Evolutionary conservation across 2,329 filamentous ascomycete genomes (phyloP).

Genomic region (Clarireedia paspali): DNA sequence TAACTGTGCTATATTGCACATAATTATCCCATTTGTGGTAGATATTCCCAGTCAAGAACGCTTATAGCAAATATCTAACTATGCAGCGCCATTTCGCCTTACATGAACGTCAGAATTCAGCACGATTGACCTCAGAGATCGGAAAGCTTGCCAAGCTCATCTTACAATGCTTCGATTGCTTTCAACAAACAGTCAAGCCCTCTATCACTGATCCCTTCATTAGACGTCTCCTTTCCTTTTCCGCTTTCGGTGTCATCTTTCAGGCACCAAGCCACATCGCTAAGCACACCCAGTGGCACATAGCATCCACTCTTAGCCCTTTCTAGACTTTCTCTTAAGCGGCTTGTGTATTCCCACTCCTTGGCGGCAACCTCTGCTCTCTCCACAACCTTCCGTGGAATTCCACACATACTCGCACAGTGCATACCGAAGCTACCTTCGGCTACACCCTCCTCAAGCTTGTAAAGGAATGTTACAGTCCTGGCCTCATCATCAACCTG

Average conservation of each 20-base stretch:
- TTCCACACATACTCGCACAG: slow-evolving; percentile 96
- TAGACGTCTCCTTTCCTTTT: slow-evolving; percentile 16
- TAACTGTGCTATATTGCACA: too few species aligned
- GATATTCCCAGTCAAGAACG: too few species aligned
- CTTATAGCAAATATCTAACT: too few species aligned
- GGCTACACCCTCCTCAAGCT: slow-evolving; percentile 84
- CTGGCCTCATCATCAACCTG: slow-evolving; percentile 78
- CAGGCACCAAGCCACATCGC: slow-evolving; percentile 75
- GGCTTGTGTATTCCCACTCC: slow-evolving; percentile 92
- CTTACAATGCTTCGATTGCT: slow-evolving; percentile 50
- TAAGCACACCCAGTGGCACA: slow-evolving; percentile 77
- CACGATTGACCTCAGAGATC: too few species aligned
- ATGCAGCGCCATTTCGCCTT: too few species aligned
- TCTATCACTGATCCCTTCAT: slow-evolving; percentile 37
- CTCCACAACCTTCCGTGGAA: slow-evolving; percentile 73
- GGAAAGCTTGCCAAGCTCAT: background rate
- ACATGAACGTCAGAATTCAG: too few species aligned
- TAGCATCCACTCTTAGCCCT: slow-evolving; percentile 64
- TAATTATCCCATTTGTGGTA: too few species aligned
- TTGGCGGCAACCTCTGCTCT: slow-evolving; percentile 80
- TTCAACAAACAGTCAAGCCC: slow-evolving; percentile 52
- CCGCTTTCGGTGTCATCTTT: slow-evolving; percentile 41
- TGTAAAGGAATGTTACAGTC: slow-evolving; percentile 94
- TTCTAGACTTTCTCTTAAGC: slow-evolving; percentile 64
- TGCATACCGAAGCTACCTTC: slow-evolving; percentile 99